Evolutionary conservation across 1,284 basidiomycete species (phyloP).

Genomic region (Vanrija pseudolonga): DNA sequence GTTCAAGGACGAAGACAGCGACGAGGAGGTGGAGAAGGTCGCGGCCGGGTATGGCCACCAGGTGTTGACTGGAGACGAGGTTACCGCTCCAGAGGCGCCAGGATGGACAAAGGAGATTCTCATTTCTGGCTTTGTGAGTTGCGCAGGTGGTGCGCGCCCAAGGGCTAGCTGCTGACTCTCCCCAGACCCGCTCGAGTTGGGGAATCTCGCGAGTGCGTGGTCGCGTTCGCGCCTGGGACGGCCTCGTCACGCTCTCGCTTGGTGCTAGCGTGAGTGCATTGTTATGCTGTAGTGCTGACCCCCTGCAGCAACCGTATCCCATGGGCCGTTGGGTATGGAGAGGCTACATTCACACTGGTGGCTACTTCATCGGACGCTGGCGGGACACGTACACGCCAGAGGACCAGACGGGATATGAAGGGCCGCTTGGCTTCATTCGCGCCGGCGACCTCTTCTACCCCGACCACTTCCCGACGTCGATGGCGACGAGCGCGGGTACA

Average conservation of each 20-base stretch:
- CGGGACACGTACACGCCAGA: conserved; percentile 45
- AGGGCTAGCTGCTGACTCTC: background rate
- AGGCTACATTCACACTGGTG: conserved; percentile 47
- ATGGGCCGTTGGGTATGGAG: conserved; percentile 46
- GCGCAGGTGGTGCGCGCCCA: background rate
- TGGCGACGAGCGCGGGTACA: conserved; percentile 31
- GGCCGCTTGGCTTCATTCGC: conserved; percentile 37
- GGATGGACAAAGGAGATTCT: conserved; percentile 50
- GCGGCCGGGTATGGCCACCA: conserved; percentile 38
- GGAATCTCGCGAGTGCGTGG: conserved; percentile 39
- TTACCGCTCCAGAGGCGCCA: conserved; percentile 30
- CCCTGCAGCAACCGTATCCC: conserved; percentile 22
- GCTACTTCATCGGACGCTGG: conserved; percentile 44
- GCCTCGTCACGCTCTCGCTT: conserved; percentile 34
- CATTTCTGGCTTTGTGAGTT: conserved; percentile 37
- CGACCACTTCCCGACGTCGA: conserved; percentile 28
- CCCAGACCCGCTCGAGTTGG: conserved; percentile 30
- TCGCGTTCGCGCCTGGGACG: conserved; percentile 47
- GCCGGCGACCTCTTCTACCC: conserved; percentile 40
- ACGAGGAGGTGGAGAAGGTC: conserved; percentile 30
- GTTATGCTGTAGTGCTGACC: background rate
- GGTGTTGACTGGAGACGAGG: conserved; percentile 26
- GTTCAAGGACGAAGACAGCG: conserved; percentile 33
- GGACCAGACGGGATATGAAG: conserved; percentile 39
- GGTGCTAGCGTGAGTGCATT: conserved; percentile 3